Evolutionary conservation across 352 stramenopile genomes (phyloP), one percentile per base, ranked within the genome.

Genomic region (Globisporangium middletonii): DNA sequence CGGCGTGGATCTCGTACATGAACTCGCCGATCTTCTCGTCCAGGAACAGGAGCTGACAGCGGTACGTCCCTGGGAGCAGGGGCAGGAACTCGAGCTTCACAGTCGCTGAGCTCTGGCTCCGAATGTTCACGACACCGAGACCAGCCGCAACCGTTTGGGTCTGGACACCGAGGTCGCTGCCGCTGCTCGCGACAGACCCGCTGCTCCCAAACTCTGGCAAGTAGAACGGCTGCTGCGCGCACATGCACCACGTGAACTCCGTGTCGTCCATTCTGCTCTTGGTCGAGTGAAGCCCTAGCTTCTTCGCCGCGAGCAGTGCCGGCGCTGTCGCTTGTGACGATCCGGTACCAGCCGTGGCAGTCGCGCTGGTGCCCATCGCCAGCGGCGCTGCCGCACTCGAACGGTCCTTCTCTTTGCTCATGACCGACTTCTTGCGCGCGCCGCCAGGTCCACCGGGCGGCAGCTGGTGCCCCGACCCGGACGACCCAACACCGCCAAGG

Each of bases 1-100:
- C 75, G 0, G 73, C 92, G 23, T 90, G 71, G 3, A 98, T 68
- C 58, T 98, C 89, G 57, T 97, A 97, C 51, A 95, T 75, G 55
- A 98, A 98, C 58, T 98, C 92, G n/a, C 94, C 94, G 3, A 96
- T 75, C 18, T 89, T 88, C 41, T 97, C 83, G 50, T 98, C 89
- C 19, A 97, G 43, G 19, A 98, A 93, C 0, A 97, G 67, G 6
- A 98, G 48, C 53, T 96, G 85, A 52, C 86, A 97, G 26, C 79
- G 83, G 75, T 97, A 98, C 33, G 75, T 79, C 0, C 94, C 94
- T 11, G 90, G 86, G 5, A 84, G 42, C 7, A 98, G 79, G 0
- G 93, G 83, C 2, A 98, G 58, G 26, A 98, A 92, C 54, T 97
- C 79, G 7, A 98, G 55, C 27, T 83, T 91, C 6, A 98, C 56